Conservation (phyloP, 208 protist genomes). For the Borovskyia barvae region DNA sequence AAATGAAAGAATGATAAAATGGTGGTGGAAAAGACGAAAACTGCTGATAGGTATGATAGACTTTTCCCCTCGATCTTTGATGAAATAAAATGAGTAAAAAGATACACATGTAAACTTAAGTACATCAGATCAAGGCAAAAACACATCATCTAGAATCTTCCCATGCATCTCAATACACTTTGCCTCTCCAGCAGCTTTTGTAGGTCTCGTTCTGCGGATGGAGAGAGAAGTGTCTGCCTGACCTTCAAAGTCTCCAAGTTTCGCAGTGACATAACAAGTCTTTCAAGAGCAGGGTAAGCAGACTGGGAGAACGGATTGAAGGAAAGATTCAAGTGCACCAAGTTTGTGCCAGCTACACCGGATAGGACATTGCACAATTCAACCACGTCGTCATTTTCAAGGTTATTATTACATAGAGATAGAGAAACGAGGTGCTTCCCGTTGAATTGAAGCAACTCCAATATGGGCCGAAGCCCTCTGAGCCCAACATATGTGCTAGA, state of each 20-base stretch:
- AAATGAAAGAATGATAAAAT: no score
- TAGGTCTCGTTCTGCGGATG: not conserved
- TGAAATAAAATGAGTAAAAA: no score
- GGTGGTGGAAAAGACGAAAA: no score
- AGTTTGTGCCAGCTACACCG: slow-evolving; percentile 16
- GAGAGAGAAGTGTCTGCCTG: slow-evolving; percentile 20
- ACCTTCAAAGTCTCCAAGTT: slow-evolving; percentile 18
- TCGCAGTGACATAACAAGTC: slow-evolving; percentile 11
- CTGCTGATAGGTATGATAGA: no score
- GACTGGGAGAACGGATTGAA: slow-evolving; percentile 41
- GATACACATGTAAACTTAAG: no score
- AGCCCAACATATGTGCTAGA: slow-evolving; percentile 56
- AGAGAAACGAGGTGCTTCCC: slow-evolving; percentile 26
- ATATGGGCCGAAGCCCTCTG: slow-evolving; percentile 42
- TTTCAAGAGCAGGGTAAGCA: slow-evolving; percentile 13
- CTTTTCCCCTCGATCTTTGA: no score
- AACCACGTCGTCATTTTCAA: slow-evolving; percentile 47
- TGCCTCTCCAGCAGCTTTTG: not conserved
- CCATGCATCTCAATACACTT: not conserved
- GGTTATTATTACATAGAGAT: slow-evolving; percentile 43
- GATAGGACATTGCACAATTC: slow-evolving; percentile 24
- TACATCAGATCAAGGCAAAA: no score
- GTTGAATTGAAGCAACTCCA: slow-evolving; percentile 37
- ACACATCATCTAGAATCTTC: no score
- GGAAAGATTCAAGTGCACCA: slow-evolving; percentile 40